A percentile compares a stretch with the other conserved stretches of the same genome.
These are phyloP conservation scores for Periconia sp. DNA, from an alignment of 2,329 filamentous ascomycete genomes.

Conservation along the genomic window DNA sequence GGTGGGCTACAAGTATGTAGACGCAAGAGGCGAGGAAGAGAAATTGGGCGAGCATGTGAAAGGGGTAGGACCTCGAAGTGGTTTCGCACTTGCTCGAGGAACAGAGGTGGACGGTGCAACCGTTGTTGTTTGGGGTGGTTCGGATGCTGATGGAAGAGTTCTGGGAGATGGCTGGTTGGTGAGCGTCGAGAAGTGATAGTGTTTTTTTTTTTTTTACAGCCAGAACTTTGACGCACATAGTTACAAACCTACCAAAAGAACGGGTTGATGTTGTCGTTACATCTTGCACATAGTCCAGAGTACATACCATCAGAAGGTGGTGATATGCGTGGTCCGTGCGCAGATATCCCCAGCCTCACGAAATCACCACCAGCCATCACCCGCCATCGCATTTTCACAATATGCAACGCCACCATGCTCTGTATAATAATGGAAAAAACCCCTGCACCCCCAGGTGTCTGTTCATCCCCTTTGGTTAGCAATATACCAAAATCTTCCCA, in stretches of 20 bases:
- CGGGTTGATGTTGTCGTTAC: no score
- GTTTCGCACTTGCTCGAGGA: constrained; percentile 43
- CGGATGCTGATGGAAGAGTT: constrained; percentile 46
- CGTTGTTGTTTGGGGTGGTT: constrained; percentile 58
- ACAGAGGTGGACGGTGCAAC: constrained; percentile 51
- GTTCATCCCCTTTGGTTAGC: constrained; percentile 12
- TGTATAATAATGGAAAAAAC: constrained; percentile 19
- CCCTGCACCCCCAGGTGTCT: constrained; percentile 12
- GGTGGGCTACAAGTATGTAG: constrained; percentile 50
- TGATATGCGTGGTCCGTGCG: constrained; percentile 17
- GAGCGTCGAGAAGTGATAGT: constrained; percentile 32
- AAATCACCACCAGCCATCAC: constrained; percentile 29
- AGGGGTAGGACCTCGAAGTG: constrained; percentile 45
- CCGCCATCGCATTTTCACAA: constrained; percentile 25
- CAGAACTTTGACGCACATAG: no score
- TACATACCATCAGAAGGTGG: no score
- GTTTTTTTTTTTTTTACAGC: neutral
- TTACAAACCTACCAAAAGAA: no score
- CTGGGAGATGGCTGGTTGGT: constrained; percentile 47
- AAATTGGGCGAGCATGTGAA: constrained; percentile 40
- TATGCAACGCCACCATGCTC: constrained; percentile 18
- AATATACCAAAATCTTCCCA: constrained; percentile 12
- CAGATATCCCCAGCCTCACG: constrained; percentile 18
- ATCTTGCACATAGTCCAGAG: no score
- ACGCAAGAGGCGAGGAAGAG: constrained; percentile 48